Evolutionary conservation across 73 alveolate genomes (phyloP), one percentile per base, ranked within the genome.

Genomic region (Blepharisma stoltei): DNA sequence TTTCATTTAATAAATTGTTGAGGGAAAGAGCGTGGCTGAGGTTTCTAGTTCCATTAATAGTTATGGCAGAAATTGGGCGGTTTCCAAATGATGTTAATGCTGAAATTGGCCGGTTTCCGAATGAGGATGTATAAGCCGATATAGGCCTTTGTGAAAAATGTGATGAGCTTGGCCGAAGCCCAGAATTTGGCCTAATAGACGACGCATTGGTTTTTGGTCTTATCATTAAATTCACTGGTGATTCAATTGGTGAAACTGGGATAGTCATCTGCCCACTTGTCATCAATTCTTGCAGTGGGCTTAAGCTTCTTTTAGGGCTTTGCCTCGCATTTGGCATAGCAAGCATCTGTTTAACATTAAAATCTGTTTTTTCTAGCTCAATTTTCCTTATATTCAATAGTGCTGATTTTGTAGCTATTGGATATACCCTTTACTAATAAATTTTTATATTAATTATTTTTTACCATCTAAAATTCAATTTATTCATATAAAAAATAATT

Each of bases 311-410:
- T 60, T 60, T n/a, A 60, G 67, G 32, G 18, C 23, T n/a, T 52
- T 52, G 18, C 23, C 32, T 52, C 0, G 67, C 67, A 2, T 52
- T 14, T 52, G 67, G 67, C 18, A 52, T 52, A 32, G 41, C 0
- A 52, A n/a, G 32, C 18, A 52, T n/a, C 67, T 52, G 18, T 37
- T 60, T 37, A 1, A 11, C 55, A 37, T 21, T 60, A 23, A 11
- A 7, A 69, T 69, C 79, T n/a, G 14, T 9, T 43, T 69, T 69
- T 37, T 23, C 79, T 69, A 37, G 11, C 23, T 60, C 45, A n/a
- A 8, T n/a, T 25, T 60, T 60, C 38, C 48, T n/a, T 14, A 60
- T 60, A 60, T 18, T 14, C 0, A 18, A 8, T 1, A 60, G 37
- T 14, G 73, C 45, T 25, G 46, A 60, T 25, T 60, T 60, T 18